Conservation (phyloP, 345 rosid genomes). For the Sisymbrium altissimum region DNA sequence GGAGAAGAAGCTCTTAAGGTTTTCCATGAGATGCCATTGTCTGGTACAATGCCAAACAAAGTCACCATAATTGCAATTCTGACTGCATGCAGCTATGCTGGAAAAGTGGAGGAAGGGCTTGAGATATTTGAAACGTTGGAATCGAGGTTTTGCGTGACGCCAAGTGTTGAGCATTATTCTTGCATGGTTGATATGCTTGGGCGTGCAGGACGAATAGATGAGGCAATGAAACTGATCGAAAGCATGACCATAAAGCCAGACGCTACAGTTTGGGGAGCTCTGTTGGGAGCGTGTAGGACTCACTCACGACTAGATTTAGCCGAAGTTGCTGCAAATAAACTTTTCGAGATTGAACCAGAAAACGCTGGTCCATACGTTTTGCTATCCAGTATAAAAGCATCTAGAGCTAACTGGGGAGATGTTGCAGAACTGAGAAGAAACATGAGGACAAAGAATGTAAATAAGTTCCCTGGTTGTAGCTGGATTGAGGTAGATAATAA, state of each 20-base stretch:
- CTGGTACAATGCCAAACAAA: slow-evolving; percentile 57
- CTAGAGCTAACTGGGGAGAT: slow-evolving; percentile 60
- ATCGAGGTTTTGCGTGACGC: slow-evolving; percentile 45
- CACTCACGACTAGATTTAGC: slow-evolving; percentile 65
- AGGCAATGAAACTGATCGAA: slow-evolving; percentile 63
- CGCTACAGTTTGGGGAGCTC: slow-evolving; percentile 78
- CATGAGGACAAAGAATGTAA: slow-evolving; percentile 50
- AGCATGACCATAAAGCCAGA: slow-evolving; percentile 68
- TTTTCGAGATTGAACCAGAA: slow-evolving; percentile 56
- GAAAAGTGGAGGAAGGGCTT: slow-evolving; percentile 62
- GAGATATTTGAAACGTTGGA: slow-evolving; percentile 66
- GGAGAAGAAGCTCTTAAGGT: slow-evolving; percentile 63
- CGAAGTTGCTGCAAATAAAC: slow-evolving; percentile 68
- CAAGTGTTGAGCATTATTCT: slow-evolving; percentile 62
- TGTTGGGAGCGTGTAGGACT: slow-evolving; percentile 74
- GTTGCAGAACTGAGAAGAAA: slow-evolving; percentile 54
- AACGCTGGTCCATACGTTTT: slow-evolving; percentile 69
- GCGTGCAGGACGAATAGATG: slow-evolving; percentile 59
- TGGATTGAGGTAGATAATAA: slow-evolving; percentile 68
- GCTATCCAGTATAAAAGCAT: slow-evolving; percentile 67
- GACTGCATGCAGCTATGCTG: slow-evolving; percentile 76
- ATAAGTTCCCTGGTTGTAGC: slow-evolving; percentile 78
- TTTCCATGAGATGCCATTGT: slow-evolving; percentile 56
- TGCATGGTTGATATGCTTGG: slow-evolving; percentile 89
- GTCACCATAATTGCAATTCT: slow-evolving; percentile 74